phyloP scores from a whole-genome alignment of 2,329 filamentous ascomycete species.

The Rugonectria rugulosa region DNA sequence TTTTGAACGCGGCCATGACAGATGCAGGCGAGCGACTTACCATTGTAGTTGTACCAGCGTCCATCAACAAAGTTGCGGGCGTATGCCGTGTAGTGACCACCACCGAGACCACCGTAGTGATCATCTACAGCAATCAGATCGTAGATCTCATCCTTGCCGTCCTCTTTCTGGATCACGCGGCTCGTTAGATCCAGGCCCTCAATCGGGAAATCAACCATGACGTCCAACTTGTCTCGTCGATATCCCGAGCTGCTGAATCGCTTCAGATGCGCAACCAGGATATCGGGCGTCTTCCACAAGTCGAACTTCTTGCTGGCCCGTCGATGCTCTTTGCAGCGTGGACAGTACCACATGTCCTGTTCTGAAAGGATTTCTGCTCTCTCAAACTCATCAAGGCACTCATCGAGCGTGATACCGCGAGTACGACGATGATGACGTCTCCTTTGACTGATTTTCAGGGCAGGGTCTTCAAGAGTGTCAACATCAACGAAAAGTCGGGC shows the following conservation, averaged over 20 bases:
- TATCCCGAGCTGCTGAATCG: constrained; percentile 86
- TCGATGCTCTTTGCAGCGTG: constrained; percentile 91
- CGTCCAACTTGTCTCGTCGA: constrained; percentile 90
- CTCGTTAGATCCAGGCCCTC: constrained; percentile 83
- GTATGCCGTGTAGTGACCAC: constrained; percentile 95
- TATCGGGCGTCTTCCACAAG: constrained; percentile 95
- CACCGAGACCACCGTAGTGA: constrained; percentile 91
- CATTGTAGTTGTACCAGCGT: constrained; percentile 97
- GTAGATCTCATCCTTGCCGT: constrained; percentile 84
- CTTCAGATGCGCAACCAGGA: constrained; percentile 94
- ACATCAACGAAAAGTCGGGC: constrained; percentile 62
- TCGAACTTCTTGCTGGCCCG: constrained; percentile 96
- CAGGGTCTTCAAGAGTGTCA: constrained; percentile 66
- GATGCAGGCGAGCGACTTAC: constrained; percentile 57
- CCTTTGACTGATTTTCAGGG: constrained; percentile 69
- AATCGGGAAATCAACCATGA: constrained; percentile 89
- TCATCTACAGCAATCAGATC: constrained; percentile 96
- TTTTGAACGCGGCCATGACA: constrained; percentile 48
- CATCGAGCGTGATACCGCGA: constrained; percentile 81
- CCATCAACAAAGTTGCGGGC: constrained; percentile 91
- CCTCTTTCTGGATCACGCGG: constrained; percentile 80
- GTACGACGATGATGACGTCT: constrained; percentile 63
- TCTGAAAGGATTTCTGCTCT: constrained; percentile 93
- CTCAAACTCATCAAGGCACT: constrained; percentile 94
- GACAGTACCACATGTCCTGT: constrained; percentile 97